Evolutionary conservation across 768 basidiomycete species (phyloP).

Genomic region (Mycena pura): DNA sequence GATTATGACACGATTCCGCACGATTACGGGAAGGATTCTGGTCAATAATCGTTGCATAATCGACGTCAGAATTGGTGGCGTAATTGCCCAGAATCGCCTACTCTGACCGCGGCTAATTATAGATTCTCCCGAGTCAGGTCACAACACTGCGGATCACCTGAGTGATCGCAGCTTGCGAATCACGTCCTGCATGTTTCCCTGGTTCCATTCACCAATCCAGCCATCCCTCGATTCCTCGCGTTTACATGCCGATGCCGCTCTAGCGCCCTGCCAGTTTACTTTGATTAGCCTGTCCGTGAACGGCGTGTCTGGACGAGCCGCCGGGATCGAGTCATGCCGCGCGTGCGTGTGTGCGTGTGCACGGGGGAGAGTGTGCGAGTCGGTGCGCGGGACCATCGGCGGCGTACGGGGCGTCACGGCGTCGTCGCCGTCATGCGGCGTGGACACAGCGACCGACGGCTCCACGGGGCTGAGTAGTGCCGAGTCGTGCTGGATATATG

Average conservation of each 20-base stretch:
- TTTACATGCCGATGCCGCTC: background rate
- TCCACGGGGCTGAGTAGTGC: conserved; percentile 16
- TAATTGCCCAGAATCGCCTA: no score
- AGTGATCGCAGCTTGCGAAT: conserved; percentile 12
- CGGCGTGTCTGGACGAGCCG: conserved; percentile 17
- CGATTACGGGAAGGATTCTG: no score
- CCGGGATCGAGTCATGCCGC: background rate
- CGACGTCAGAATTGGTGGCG: no score
- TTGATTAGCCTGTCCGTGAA: conserved; percentile 16
- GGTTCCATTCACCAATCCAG: conserved; percentile 22
- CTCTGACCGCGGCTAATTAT: no score
- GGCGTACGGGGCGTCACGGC: conserved; percentile 7
- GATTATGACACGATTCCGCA: no score
- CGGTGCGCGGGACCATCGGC: background rate
- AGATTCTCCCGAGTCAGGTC: no score
- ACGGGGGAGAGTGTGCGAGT: background rate
- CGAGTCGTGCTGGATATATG: conserved; percentile 4
- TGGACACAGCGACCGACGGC: background rate
- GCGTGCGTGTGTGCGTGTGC: background rate
- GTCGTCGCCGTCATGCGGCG: background rate
- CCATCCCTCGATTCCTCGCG: conserved; percentile 8
- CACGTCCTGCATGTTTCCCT: conserved; percentile 18
- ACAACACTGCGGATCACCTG: no score
- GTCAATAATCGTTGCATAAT: no score
- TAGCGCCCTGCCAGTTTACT: conserved; percentile 3